Evolutionary conservation across 345 rosid species (phyloP).

Genomic region (Gossypium australe): DNA sequence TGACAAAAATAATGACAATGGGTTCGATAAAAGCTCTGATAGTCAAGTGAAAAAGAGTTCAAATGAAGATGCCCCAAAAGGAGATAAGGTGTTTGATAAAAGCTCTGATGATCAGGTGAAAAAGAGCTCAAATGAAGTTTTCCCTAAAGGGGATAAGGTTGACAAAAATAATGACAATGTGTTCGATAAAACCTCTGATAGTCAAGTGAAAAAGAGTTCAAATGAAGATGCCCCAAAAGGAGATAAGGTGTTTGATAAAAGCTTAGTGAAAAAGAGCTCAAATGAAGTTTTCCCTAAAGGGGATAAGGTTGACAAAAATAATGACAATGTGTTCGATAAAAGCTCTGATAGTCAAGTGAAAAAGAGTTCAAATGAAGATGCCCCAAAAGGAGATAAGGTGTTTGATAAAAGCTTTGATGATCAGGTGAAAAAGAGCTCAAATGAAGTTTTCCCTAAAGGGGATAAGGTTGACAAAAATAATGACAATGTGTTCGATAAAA

Average conservation of each 20-base stretch:
- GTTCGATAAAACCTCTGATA: background rate
- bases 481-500: constrained; percentile 30
- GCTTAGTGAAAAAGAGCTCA: constrained; percentile 29
- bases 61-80: constrained; percentile 35
- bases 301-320: constrained; percentile 35
- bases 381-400: constrained; percentile 45
- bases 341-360: constrained; percentile 27
- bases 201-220: constrained; percentile 5
- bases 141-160: constrained; percentile 21
- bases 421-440: constrained; percentile 36
- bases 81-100: constrained; percentile 38
- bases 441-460: constrained; percentile 48
- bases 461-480: constrained; percentile 38
- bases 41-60: constrained; percentile 7
- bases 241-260: constrained; percentile 38
- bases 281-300: constrained; percentile 48
- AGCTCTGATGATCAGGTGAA: constrained; percentile 27
- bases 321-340: constrained; percentile 22
- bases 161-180: constrained; percentile 16
- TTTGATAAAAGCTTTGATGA: constrained; percentile 25
- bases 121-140: constrained; percentile 16
- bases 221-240: constrained; percentile 48
- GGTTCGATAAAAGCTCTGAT: background rate
- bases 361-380: constrained; percentile 37
- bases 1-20: constrained; percentile 17